Conservation (phyloP, 2,329 filamentous ascomycete species). For the Iodosphaeria phyllophila region DNA sequence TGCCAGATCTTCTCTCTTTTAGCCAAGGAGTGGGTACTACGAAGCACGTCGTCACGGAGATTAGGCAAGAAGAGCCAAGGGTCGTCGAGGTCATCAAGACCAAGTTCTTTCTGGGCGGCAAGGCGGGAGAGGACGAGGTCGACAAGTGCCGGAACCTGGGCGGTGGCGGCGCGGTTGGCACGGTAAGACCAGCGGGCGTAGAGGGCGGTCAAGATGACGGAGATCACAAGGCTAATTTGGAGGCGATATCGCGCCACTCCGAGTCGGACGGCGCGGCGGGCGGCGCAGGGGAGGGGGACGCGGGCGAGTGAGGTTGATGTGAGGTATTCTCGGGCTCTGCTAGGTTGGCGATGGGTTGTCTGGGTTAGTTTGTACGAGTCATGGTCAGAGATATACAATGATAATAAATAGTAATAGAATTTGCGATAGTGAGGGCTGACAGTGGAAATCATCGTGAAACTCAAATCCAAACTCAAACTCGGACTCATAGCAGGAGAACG, state of each 20-base stretch:
- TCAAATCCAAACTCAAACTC: no score
- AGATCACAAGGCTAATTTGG: conserved; percentile 51
- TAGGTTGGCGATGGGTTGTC: conserved; percentile 50
- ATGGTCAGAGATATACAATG: conserved; percentile 27
- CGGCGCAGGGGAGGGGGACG: conserved; percentile 68
- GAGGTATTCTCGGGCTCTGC: conserved; percentile 56
- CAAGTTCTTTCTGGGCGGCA: conserved; percentile 63
- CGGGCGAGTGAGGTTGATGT: conserved; percentile 79
- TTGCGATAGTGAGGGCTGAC: no score
- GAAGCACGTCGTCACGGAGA: conserved; percentile 74
- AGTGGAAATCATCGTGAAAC: no score
- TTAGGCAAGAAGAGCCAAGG: conserved; percentile 76
- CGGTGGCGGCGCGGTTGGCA: conserved; percentile 43
- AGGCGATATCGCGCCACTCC: conserved; percentile 75
- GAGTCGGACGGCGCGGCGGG: conserved; percentile 62
- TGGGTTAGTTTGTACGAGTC: conserved; percentile 69
- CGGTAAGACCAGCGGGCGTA: conserved; percentile 49
- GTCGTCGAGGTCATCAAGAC: conserved; percentile 46
- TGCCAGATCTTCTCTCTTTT: conserved; percentile 72
- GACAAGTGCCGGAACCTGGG: conserved; percentile 66
- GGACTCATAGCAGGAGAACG: no score
- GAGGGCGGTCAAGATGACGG: conserved; percentile 26
- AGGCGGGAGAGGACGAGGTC: conserved; percentile 70
- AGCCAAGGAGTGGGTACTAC: conserved; percentile 58
- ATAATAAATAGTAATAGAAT: conserved; percentile 6